phyloP scores from a whole-genome alignment of 176 grass and related monocot genomes.

The Hyparrhenia diplandra region DNA sequence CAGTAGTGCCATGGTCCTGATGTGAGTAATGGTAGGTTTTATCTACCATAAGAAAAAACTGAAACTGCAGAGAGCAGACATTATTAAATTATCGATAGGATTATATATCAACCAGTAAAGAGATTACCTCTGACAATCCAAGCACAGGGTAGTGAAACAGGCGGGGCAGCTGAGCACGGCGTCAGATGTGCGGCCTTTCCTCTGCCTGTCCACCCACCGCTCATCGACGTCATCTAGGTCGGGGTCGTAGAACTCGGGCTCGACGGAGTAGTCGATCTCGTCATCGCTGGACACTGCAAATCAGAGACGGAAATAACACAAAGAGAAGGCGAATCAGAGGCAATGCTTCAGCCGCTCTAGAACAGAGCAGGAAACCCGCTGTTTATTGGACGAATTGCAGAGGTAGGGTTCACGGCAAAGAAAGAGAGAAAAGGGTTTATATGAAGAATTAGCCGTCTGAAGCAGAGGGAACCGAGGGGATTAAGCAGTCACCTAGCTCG shows the following conservation, averaged over 20 bases:
- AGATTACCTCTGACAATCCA: slow-evolving; percentile 85
- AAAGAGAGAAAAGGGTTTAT: background rate
- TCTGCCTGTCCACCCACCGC: slow-evolving; percentile 64
- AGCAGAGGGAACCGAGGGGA: background rate
- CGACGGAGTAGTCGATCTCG: slow-evolving; percentile 84
- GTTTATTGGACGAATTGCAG: background rate
- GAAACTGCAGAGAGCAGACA: background rate
- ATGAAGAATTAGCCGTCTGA: slow-evolving; percentile 1
- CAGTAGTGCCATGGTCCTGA: background rate
- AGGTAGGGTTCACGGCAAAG: background rate
- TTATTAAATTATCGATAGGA: background rate
- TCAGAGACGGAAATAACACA: background rate
- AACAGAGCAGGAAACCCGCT: background rate
- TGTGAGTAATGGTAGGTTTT: background rate
- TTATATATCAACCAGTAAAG: background rate
- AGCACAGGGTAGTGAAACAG: slow-evolving; percentile 87
- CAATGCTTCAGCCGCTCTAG: background rate
- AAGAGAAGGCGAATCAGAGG: background rate
- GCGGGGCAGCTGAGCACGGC: slow-evolving; percentile 82
- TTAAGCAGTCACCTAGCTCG: slow-evolving; percentile 30
- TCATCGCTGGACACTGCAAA: slow-evolving; percentile 86
- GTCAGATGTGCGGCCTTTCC: slow-evolving; percentile 75
- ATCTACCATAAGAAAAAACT: background rate
- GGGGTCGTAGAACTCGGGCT: slow-evolving; percentile 94
- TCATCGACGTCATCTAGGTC: slow-evolving; percentile 72